Evolutionary conservation across 345 rosid genomes (phyloP), one percentile per base, ranked within the genome.

Genomic region (Odontarrhena argentea): DNA sequence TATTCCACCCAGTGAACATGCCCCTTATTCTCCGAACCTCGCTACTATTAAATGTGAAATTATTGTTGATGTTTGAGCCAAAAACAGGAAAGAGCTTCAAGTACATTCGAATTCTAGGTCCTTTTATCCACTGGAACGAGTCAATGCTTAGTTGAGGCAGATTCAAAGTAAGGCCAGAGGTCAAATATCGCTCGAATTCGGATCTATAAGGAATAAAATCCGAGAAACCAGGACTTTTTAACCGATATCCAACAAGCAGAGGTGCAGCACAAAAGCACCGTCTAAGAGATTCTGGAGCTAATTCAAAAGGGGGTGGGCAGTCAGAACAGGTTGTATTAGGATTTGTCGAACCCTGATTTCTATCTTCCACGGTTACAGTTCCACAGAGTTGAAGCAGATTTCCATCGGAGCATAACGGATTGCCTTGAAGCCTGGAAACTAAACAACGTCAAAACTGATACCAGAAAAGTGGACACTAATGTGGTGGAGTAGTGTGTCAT

Each of bases 161-260:
- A 44, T 72, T 3, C 81, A 94, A 71, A 0, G 46, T 3, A 59
- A 91, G 96, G 42, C 95, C 88, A 30, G 35, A 1, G 55, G 86
- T 77, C 65, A 94, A 54, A 78, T 85, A 88, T 3, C 52, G 18
- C 83, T 68, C 58, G 73, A 94, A 94, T 6, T 0, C 24, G 55
- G 41, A 10, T 70, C 5, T 57, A 60, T 88, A 94, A 46, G 86
- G 82, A 35, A 1, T 7, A 53, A 94, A 94, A 47, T 82, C 77
- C 8, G 82, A 73, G 71, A 91, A 75, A 63, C 99, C 97, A 9
- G 99, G 99, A 84, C 97, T 94, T 78, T 94, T 94, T 74, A 94
- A 53, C 65, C 99, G 87, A 65, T 91, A 94, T 55, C 78, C 95
- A 57, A 91, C 71, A 45, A 84, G 69, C 61, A 94, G 61, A 73